Percentiles rank a stretch among this genome's conserved stretches.
phyloP scores from a whole-genome alignment of 495 filamentous ascomycete species.

The Penicillium manginii region DNA sequence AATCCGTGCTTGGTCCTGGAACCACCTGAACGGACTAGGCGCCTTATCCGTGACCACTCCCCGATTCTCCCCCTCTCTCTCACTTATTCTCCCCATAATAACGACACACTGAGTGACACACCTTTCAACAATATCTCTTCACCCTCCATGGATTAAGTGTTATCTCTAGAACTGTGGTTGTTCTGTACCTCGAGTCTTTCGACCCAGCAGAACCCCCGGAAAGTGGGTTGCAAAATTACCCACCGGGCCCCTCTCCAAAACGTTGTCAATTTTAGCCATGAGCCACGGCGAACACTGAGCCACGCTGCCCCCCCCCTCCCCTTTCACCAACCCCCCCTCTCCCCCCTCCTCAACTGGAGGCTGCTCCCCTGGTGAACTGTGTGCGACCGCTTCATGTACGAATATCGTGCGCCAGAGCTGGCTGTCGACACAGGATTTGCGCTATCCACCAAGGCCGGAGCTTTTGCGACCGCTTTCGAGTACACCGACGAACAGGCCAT shows the following conservation, averaged over 20 bases:
- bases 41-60: constrained; percentile 30
- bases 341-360: constrained; percentile 6
- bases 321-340: not conserved
- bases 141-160: constrained; percentile 7
- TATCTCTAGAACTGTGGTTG: constrained; percentile 6
- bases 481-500: constrained; percentile 49
- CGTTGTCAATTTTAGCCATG: constrained; percentile 27
- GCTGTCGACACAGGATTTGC: constrained; percentile 38
- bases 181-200: constrained; percentile 6
- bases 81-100: not conserved
- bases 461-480: constrained; percentile 51
- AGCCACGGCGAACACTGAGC: constrained; percentile 27
- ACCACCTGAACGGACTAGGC: constrained; percentile 13
- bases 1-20: not conserved
- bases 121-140: not conserved
- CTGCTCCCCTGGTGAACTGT: constrained; percentile 1
- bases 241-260: constrained; percentile 22
- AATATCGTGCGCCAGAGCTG: constrained; percentile 39
- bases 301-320: not conserved
- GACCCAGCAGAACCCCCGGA: constrained; percentile 13
- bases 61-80: constrained; percentile 11
- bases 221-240: constrained; percentile 30
- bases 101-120: not conserved
- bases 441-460: constrained; percentile 38
- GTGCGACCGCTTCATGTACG: constrained; percentile 36